A percentile compares a stretch with the other conserved stretches of the same genome.
phyloP scores from a whole-genome alignment of 1,284 basidiomycete genomes.

The Jaminaea rosea region DNA sequence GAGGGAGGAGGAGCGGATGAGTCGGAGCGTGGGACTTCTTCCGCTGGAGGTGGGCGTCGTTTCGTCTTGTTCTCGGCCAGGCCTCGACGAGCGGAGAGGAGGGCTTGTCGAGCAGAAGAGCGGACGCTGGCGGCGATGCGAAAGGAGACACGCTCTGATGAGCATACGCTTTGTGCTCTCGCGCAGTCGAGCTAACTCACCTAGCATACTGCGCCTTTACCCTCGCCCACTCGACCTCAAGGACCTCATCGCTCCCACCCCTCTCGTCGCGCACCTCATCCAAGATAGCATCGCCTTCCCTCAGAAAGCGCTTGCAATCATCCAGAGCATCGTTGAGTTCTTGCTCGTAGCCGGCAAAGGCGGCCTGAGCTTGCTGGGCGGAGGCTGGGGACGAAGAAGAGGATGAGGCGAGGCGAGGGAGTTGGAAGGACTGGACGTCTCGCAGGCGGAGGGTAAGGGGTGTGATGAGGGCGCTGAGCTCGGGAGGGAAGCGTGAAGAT shows the following conservation, averaged over 20 bases:
- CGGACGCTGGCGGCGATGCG: too few species aligned
- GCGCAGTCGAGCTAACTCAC: neutral
- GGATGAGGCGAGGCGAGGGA: neutral
- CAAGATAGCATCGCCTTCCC: neutral
- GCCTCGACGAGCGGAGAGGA: neutral
- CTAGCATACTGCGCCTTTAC: too few species aligned
- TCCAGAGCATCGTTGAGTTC: neutral
- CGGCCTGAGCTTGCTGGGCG: too few species aligned
- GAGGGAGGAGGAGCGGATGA: too few species aligned
- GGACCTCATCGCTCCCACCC: neutral
- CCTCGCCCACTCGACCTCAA: too few species aligned
- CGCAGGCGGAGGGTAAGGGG: neutral
- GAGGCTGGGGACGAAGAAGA: neutral
- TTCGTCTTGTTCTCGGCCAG: neutral
- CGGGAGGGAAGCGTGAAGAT: too few species aligned
- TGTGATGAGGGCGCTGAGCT: neutral
- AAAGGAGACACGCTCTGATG: too few species aligned
- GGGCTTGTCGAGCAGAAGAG: neutral
- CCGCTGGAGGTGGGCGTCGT: neutral
- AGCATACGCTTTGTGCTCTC: too few species aligned
- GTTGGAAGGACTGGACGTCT: neutral
- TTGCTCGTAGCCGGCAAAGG: neutral
- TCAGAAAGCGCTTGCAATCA: neutral
- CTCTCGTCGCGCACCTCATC: neutral
- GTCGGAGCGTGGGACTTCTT: too few species aligned